phyloP scores from a whole-genome alignment of 1,284 basidiomycete genomes.

The Boletellus sp. region DNA sequence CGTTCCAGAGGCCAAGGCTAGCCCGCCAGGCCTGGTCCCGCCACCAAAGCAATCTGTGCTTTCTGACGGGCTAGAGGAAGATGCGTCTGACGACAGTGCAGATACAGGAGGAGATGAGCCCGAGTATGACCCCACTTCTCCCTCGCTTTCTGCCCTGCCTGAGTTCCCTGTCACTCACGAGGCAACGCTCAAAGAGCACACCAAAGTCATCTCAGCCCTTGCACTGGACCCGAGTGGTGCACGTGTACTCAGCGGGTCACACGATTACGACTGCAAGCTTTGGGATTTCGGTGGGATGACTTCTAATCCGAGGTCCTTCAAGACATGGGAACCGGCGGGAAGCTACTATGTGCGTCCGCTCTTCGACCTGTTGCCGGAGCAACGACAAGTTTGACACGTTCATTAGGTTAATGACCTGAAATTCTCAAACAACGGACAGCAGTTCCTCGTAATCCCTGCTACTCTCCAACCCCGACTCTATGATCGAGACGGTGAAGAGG shows the following conservation, averaged over 20 bases:
- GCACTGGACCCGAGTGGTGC: slow-evolving; percentile 92
- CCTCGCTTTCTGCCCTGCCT: slow-evolving; percentile 40
- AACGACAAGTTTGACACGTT: slow-evolving; percentile 4
- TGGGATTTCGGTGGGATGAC: slow-evolving; percentile 99
- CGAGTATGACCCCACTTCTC: slow-evolving; percentile 54
- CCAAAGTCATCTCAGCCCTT: slow-evolving; percentile 90
- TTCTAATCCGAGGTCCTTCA: slow-evolving; percentile 85
- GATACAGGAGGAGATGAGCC: slow-evolving; percentile 45
- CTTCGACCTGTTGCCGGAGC: not conserved
- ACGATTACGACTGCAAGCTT: slow-evolving; percentile 96
- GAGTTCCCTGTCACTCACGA: slow-evolving; percentile 86
- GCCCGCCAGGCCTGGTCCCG: slow-evolving; percentile 5
- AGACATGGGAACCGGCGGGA: slow-evolving; percentile 90
- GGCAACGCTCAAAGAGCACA: slow-evolving; percentile 88
- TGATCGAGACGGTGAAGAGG: slow-evolving; percentile 85
- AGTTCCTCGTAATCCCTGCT: slow-evolving; percentile 84
- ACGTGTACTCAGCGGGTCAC: slow-evolving; percentile 84
- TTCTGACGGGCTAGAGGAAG: slow-evolving; percentile 26
- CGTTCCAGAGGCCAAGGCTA: slow-evolving; percentile 6
- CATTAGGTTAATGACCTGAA: slow-evolving; percentile 82
- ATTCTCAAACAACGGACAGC: slow-evolving; percentile 83
- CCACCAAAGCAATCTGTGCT: slow-evolving; percentile 6
- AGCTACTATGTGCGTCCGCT: slow-evolving; percentile 78
- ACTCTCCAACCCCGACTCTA: slow-evolving; percentile 87
- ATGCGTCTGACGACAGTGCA: slow-evolving; percentile 29